Conservation (phyloP, 2,329 filamentous ascomycete species). For the Sarocladiaceae sp. region DNA sequence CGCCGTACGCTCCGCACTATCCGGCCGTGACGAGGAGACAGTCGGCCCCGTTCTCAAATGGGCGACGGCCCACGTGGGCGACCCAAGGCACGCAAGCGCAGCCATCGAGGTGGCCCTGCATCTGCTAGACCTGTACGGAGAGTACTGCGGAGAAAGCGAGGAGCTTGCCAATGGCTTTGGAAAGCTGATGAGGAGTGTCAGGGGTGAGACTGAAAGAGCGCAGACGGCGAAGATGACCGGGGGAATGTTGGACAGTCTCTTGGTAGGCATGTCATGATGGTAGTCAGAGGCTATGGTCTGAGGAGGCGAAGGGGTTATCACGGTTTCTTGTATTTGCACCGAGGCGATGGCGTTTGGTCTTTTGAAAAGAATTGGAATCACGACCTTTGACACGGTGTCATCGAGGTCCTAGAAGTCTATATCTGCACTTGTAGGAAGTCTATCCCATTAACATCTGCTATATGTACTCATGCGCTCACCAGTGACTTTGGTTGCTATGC, state of each 20-base stretch:
- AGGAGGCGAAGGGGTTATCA: too few relatives aligned
- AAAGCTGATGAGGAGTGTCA: conserved; percentile 63
- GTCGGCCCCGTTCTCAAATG: conserved; percentile 80
- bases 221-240: conserved; percentile 75
- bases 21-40: conserved; percentile 71
- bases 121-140: conserved; percentile 80
- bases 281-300: too few relatives aligned
- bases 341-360: too few relatives aligned
- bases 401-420: too few relatives aligned
- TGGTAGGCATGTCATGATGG: conserved; percentile 27
- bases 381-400: too few relatives aligned
- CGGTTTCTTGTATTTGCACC: too few relatives aligned
- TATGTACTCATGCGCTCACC: too few relatives aligned
- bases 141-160: conserved; percentile 66
- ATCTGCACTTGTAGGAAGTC: too few relatives aligned
- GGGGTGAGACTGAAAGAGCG: conserved; percentile 72
- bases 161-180: conserved; percentile 67
- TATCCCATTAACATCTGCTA: too few relatives aligned
- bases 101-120: conserved; percentile 79
- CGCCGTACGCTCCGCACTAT: conserved; percentile 73
- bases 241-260: conserved; percentile 76
- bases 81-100: conserved; percentile 73
- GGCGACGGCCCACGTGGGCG: conserved; percentile 72
- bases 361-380: too few relatives aligned
- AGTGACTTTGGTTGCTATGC: too few relatives aligned